These are phyloP conservation scores for Aspergillus nomiae DNA, from an alignment of 2,329 filamentous ascomycete genomes.

Conservation along the genomic window DNA sequence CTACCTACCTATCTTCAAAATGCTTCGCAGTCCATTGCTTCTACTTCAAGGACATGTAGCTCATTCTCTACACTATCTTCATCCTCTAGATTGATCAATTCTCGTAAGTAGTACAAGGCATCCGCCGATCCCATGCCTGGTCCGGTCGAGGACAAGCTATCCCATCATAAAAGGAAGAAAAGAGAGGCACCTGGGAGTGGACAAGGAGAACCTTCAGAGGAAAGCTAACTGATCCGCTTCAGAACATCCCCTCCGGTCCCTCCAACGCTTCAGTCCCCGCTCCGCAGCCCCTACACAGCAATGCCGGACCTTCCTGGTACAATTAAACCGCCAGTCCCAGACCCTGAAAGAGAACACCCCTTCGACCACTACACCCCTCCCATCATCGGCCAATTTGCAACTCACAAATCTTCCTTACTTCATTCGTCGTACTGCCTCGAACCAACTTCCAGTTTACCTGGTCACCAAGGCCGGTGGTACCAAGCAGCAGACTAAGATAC, in stretches of 20 bases:
- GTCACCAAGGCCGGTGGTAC: conserved; percentile 74
- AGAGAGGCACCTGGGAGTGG: neutral
- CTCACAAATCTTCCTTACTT: conserved; percentile 64
- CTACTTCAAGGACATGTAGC: conserved; percentile 32
- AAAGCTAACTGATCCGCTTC: conserved; percentile 15
- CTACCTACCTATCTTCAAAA: conserved; percentile 30
- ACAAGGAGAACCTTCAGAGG: neutral
- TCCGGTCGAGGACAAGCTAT: neutral
- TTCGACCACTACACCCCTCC: conserved; percentile 30
- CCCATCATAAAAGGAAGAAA: neutral
- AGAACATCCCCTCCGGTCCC: conserved; percentile 27
- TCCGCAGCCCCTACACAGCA: conserved; percentile 28
- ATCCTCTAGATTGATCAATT: conserved; percentile 26
- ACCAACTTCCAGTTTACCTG: conserved; percentile 76
- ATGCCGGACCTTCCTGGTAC: conserved; percentile 40
- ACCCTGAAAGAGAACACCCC: conserved; percentile 31
- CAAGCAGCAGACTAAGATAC: conserved; percentile 70
- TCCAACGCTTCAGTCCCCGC: conserved; percentile 19
- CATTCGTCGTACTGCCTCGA: conserved; percentile 69
- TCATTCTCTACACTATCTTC: conserved; percentile 33
- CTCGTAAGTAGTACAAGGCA: conserved; percentile 31
- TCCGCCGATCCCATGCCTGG: conserved; percentile 9
- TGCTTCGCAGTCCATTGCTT: conserved; percentile 29
- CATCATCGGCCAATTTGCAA: conserved; percentile 28
- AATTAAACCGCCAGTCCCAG: conserved; percentile 40